These are phyloP conservation scores for Danielia reshetovae DNA, from an alignment of 805 yeast genomes.

Conservation along the genomic window DNA sequence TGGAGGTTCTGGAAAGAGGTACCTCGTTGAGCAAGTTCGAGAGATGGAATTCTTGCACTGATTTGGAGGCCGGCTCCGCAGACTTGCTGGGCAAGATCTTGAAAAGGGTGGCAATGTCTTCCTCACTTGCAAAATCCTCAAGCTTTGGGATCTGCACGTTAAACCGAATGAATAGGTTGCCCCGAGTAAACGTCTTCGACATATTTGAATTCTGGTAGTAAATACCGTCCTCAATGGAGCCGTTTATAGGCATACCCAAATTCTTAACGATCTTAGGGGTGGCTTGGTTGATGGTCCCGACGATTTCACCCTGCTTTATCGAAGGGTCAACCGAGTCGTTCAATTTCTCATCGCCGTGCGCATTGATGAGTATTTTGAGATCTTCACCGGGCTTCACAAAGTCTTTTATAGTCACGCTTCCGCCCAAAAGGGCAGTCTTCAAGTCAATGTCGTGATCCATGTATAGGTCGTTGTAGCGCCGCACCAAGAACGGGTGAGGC, in stretches of 20 bases:
- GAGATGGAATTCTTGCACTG: constrained; percentile 8
- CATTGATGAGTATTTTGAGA: constrained; percentile 29
- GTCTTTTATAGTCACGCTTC: constrained; percentile 35
- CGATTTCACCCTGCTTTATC: constrained; percentile 38
- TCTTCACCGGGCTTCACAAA: constrained; percentile 30
- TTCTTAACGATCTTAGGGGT: constrained; percentile 46
- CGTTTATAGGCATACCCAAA: constrained; percentile 59
- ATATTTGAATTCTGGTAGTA: constrained; percentile 20
- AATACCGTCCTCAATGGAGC: constrained; percentile 18
- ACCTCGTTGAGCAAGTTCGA: constrained; percentile 7
- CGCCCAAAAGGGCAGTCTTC: constrained; percentile 57
- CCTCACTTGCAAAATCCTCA: constrained; percentile 21
- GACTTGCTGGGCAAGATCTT: constrained; percentile 16
- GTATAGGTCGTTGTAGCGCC: constrained; percentile 44
- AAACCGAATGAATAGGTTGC: constrained; percentile 38
- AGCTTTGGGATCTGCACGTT: constrained; percentile 33
- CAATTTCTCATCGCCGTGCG: constrained; percentile 25
- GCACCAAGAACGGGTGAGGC: constrained; percentile 33
- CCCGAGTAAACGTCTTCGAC: constrained; percentile 20
- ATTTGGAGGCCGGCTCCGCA: constrained; percentile 5
- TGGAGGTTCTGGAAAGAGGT: background rate
- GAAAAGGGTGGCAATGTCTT: constrained; percentile 18
- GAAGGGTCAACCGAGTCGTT: constrained; percentile 12
- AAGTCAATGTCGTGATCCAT: constrained; percentile 46
- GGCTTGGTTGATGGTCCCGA: constrained; percentile 52